Evolutionary conservation across 129 eudicot genomes (phyloP), one percentile per base, ranked within the genome.

Genomic region (Dittrichia graveolens): DNA sequence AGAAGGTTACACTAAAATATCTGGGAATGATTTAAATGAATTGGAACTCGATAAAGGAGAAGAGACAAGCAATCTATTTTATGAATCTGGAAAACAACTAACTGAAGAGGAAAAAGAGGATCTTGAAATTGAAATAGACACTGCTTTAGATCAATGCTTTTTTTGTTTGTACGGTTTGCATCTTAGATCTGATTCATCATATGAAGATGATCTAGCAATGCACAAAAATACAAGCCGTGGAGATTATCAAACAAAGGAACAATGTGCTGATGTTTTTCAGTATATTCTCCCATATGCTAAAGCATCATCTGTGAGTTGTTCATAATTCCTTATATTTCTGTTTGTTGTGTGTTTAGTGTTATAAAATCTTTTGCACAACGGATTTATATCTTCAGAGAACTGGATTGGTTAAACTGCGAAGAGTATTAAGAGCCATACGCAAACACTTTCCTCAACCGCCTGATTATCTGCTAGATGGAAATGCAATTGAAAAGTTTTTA

Each of bases 211-310:
- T 75, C 58, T 90, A 60, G 84, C 83, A 65, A 67, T 65, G 65
- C 98, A 94, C 75, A 87, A 85, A 83, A 94, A 94, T 71, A 94
- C 97, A 65, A 90, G 95, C 77, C 89, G 84, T 12, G 96, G 95
- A 50, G 95, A 94, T 82, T 94, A 90, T 84, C 98, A 94, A 84
- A 90, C 98, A 10, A 94, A 94, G 75, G 98, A 94, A 83, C 98
- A 94, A 77, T 94, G 98, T 81, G 97, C 98, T 10, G 98, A 94
- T 65, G 98, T 94, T 69, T 94, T 94, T 64, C 92, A 84, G 78
- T 94, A 94, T 83, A 86, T 94, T 71, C 86, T 94, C 24, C 97
- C 98, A 37, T 94, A 94, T 74, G 97, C 98, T 3, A 94, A 85
- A 82, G 96, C 87, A 82, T 90, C 98, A 65, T 87, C 98, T 65